Evolutionary conservation across 768 basidiomycete genomes (phyloP).

Genomic region (Plicaturopsis crispa): DNA sequence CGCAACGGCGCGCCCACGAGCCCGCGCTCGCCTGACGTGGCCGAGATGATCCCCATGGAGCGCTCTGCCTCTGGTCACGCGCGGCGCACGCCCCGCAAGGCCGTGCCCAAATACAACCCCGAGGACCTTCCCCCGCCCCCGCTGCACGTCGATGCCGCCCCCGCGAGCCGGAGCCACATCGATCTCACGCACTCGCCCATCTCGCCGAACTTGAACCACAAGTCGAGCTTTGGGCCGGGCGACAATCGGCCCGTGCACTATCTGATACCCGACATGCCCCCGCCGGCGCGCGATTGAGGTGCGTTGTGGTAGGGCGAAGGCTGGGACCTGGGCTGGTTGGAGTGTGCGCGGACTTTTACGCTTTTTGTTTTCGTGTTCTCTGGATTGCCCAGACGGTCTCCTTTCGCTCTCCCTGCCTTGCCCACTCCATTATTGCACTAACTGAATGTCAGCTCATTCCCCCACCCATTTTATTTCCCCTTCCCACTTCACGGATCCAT

Average conservation of each 20-base stretch:
- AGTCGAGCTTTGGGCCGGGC: conserved; percentile 32
- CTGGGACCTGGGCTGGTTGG: too few relatives aligned
- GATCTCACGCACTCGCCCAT: conserved; percentile 8
- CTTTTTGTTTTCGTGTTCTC: too few relatives aligned
- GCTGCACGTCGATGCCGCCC: conserved; percentile 7
- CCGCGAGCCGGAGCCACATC: not conserved
- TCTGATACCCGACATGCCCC: conserved; percentile 54
- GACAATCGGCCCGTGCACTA: conserved; percentile 43
- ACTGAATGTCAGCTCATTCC: too few relatives aligned
- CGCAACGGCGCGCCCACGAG: not conserved
- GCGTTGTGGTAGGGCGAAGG: too few relatives aligned
- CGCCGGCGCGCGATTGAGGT: conserved; percentile 20
- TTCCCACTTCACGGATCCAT: too few relatives aligned
- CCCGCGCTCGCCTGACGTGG: not conserved
- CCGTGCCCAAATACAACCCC: conserved; percentile 46
- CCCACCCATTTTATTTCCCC: too few relatives aligned
- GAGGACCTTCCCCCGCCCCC: conserved; percentile 15
- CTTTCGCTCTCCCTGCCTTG: too few relatives aligned
- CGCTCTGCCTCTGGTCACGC: not conserved
- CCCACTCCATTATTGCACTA: too few relatives aligned
- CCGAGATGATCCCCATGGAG: not conserved
- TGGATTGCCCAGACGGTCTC: too few relatives aligned
- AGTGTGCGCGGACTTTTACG: too few relatives aligned
- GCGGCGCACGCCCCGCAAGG: conserved; percentile 39
- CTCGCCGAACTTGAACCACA: conserved; percentile 24